Base-by-base conservation (phyloP, 2,329 filamentous ascomycete genomes). In the Drechslera avenae region DNA sequence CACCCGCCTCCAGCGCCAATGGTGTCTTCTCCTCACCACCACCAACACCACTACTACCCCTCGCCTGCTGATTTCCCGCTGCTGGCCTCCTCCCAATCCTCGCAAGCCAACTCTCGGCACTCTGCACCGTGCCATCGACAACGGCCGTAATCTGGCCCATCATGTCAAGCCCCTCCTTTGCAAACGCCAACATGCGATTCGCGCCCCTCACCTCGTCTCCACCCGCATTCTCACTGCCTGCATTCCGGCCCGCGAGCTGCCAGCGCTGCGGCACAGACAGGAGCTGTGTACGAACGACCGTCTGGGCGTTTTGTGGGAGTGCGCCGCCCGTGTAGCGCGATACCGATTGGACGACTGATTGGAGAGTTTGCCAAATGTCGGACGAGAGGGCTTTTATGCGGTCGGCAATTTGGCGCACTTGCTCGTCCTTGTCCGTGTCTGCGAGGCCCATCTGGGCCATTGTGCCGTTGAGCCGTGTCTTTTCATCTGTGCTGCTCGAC, bases 261-360 rank as follows among this genome's bases (percentile, higher is more conserved):
- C 93, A 96, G 21, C 91, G 84, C 67, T 90, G 86, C 0, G 93
- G 93, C 1, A 97, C 80, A 40, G 88, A 92, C 23, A 90, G 89
- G 4, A 97, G 81, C 69, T 96, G 91, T 10, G 86, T 83, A 53
- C 90, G 86, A 10, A 99, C 93, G 13, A 97, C 83, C 18, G 87
- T 82, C 28, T 88, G 82, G 0, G 93, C 93, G 60, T 97, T 96
- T 46, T 94, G 90, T 0, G 94, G 93, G 2, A 99, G 78, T 0
- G 92, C 90, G 32, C 91, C 90, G n/a, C 92, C 92, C 0, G 92
- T 89, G 63, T 96, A 96, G 60, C 87, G 90, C 48, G 90, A 95
- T 0, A 99, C 90, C 5, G 89, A 87, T 56, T 89, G 85, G 32
- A 96, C 89, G 23, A 92, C 90, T 46, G 87, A 85, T 60, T 92